Evolutionary conservation across 1,284 basidiomycete species (phyloP).

Genomic region (Melampsora americana): DNA sequence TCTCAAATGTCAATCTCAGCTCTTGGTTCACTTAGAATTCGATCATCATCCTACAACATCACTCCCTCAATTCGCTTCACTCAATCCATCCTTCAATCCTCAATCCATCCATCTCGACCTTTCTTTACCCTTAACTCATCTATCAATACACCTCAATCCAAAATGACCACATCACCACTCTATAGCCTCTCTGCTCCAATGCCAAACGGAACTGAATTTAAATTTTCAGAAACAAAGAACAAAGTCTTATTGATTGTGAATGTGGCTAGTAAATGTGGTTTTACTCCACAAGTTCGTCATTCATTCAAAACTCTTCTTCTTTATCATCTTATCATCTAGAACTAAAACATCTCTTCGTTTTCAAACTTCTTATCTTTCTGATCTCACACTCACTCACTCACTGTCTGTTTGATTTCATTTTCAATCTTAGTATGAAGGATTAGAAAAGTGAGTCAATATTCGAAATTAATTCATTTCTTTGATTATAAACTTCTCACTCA

Average conservation of each 20-base stretch:
- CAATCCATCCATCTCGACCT: background rate
- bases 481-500: no score
- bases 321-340: no score
- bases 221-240: conserved; percentile 9
- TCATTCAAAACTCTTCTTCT: no score
- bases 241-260: conserved; percentile 41
- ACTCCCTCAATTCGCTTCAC: no score
- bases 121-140: background rate
- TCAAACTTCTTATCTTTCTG: no score
- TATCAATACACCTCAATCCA: background rate
- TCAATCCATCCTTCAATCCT: background rate
- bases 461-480: background rate
- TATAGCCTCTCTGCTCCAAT: conserved; percentile 12
- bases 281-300: conserved; percentile 12
- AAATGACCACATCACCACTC: conserved; percentile 8
- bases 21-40: no score
- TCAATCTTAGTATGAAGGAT: conserved; percentile 31
- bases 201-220: conserved; percentile 19
- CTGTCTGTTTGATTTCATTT: no score
- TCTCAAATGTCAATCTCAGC: no score
- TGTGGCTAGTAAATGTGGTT: conserved; percentile 26
- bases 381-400: no score
- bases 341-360: no score
- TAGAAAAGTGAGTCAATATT: conserved; percentile 19
- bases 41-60: no score